Evolutionary conservation across 768 basidiomycete species (phyloP).

Genomic region (Gymnopilus junonius): DNA sequence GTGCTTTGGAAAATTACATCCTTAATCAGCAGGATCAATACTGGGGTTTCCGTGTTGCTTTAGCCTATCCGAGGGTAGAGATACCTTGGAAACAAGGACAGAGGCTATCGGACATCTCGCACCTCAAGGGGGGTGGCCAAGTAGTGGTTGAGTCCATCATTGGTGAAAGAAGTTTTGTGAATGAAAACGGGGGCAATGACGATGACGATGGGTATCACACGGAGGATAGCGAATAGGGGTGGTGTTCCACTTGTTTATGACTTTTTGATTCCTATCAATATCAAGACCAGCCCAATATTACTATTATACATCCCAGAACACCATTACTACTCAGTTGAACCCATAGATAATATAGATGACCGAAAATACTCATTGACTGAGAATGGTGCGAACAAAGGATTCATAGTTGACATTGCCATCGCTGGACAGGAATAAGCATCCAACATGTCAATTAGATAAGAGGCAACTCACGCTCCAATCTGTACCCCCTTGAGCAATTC

Average conservation of each 20-base stretch:
- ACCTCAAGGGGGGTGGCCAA: slow-evolving; percentile 62
- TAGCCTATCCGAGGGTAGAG: slow-evolving; percentile 72
- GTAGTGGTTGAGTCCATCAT: slow-evolving; percentile 60
- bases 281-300: not conserved
- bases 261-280: not conserved
- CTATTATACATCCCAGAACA: slow-evolving; percentile 8
- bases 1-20: slow-evolving; percentile 24
- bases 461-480: slow-evolving; percentile 75
- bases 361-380: slow-evolving; percentile 67
- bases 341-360: slow-evolving; percentile 3
- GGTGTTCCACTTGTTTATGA: not conserved
- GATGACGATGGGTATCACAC: slow-evolving; percentile 63
- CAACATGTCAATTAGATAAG: not conserved
- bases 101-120: slow-evolving; percentile 49
- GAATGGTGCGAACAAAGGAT: slow-evolving; percentile 93
- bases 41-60: slow-evolving; percentile 76
- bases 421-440: slow-evolving; percentile 42
- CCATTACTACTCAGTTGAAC: not conserved
- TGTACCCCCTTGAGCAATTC: slow-evolving; percentile 96
- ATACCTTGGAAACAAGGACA: slow-evolving; percentile 51
- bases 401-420: slow-evolving; percentile 99
- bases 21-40: slow-evolving; percentile 42
- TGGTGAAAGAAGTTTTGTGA: slow-evolving; percentile 14
- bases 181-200: slow-evolving; percentile 23
- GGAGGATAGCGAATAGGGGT: slow-evolving; percentile 46